Evolutionary conservation across 352 stramenopile genomes (phyloP).

Genomic region (Globisporangium echinulatum): DNA sequence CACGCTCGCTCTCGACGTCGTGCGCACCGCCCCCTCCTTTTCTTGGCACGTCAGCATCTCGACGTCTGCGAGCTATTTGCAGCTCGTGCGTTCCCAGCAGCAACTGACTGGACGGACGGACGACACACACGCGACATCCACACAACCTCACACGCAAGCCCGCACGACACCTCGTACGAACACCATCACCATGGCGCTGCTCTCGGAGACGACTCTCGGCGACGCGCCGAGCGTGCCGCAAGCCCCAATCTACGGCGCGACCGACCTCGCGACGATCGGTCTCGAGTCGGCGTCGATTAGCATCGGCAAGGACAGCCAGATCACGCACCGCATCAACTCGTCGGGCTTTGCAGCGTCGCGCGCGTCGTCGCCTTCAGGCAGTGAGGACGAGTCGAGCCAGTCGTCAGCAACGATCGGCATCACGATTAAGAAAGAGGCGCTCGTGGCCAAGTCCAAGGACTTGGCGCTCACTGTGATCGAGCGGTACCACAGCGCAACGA

Average conservation of each 20-base stretch:
- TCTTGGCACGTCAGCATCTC: no score
- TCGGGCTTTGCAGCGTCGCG: conserved; percentile 23
- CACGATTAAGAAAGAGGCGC: conserved; percentile 12
- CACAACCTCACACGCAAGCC: neutral
- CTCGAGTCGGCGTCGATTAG: neutral
- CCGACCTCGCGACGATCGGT: neutral
- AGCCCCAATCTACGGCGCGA: conserved; percentile 8
- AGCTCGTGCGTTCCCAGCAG: no score
- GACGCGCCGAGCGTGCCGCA: neutral
- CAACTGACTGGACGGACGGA: no score
- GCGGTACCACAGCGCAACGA: conserved; percentile 63
- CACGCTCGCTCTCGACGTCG: no score
- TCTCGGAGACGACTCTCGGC: conserved; percentile 4
- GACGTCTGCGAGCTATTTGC: no score
- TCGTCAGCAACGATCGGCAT: conserved; percentile 8
- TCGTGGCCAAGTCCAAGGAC: conserved; percentile 23
- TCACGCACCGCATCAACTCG: conserved; percentile 18
- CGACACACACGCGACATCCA: neutral
- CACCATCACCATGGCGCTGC: conserved; percentile 7
- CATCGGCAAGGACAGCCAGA: conserved; percentile 5
- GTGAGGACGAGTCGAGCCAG: conserved; percentile 30
- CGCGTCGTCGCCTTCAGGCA: conserved; percentile 27
- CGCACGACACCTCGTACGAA: neutral
- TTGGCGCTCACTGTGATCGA: conserved; percentile 39
- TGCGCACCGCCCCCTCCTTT: no score